Base-by-base conservation (phyloP, 2,329 filamentous ascomycete genomes). In the Hymenoscyphus infarciens region DNA sequence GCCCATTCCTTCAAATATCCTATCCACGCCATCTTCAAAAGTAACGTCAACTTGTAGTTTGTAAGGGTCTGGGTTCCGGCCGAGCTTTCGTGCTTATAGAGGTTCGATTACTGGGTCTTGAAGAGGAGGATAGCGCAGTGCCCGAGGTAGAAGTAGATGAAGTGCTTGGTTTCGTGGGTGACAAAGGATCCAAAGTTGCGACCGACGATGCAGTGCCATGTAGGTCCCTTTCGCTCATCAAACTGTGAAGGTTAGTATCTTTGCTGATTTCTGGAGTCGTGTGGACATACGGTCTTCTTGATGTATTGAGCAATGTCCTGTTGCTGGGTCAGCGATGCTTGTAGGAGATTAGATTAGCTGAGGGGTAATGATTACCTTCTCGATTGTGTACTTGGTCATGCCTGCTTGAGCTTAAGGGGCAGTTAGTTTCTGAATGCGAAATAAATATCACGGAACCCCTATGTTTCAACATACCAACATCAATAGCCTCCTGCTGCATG, bases 61-160 rank as follows among this genome's bases (percentile, higher is more conserved):
- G 31, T 35, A 16, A 13, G 15, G 22, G 15, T 11, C 31, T n/a
- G 56, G 25, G 22, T 25, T 39, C 42, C 11, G 56, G 56, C 42
- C 56, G 19, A 22, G 19, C 35, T 22, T 35, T 25, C 25, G 29
- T 31, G 27, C 11, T 35, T 29, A 19, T 35, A 33, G 57, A 11
- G 22, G 22, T 49, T 29, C 13, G 42, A 63, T 69, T 87, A 98
- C 86, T 97, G 94, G 49, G 95, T 99, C 85, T 99, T 99, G 87
- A 98, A 99, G 60, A 99, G 87, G 62, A 99, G 85, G 75, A 99
- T 98, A 64, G 95, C 95, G 78, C 92, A 97, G 83, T 98, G 95
- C 61, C 95, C 95, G 64, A 99, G 89, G 81, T 99, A 99, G 82
- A 99, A 99, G 82, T 99, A 99, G 77, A 99, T 97, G 82, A 99